These are phyloP conservation scores for Aspergillus avenaceus DNA, from an alignment of 495 filamentous ascomycete species.

Conservation along the genomic window DNA sequence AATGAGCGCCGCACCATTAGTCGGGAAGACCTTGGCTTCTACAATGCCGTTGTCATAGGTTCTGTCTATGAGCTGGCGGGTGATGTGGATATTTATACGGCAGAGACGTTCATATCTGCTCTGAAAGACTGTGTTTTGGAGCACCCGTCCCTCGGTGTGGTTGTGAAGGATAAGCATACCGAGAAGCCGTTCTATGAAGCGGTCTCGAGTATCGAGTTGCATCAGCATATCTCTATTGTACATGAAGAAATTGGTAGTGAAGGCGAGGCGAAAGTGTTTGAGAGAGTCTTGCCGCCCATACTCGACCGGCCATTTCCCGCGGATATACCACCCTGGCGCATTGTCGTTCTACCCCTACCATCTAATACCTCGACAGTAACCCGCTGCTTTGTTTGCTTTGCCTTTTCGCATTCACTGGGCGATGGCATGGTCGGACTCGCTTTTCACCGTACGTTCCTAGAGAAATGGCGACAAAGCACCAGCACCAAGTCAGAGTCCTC, in stretches of 20 bases:
- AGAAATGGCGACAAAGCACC: constrained; percentile 3
- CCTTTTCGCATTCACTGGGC: constrained; percentile 16
- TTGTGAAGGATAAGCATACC: constrained; percentile 6
- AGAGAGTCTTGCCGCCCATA: background rate
- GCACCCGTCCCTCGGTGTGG: constrained; percentile 12
- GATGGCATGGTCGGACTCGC: constrained; percentile 14
- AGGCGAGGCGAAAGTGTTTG: constrained; percentile 4
- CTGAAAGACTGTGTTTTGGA: constrained; percentile 14
- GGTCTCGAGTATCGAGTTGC: constrained; percentile 5
- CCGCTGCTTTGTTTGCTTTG: constrained; percentile 10
- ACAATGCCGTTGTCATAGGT: constrained; percentile 10
- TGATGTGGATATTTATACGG: background rate
- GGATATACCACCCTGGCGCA: constrained; percentile 12
- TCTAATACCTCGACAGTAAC: background rate
- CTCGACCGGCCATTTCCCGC: constrained; percentile 11
- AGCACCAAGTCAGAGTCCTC: background rate
- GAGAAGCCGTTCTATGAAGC: constrained; percentile 7
- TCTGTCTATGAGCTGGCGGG: constrained; percentile 9
- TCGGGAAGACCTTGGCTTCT: constrained; percentile 15
- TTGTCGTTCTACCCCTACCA: constrained; percentile 11
- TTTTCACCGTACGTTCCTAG: constrained; percentile 15
- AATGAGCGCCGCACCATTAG: constrained; percentile 15
- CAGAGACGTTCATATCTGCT: constrained; percentile 6
- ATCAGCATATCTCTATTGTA: constrained; percentile 8
- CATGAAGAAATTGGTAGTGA: background rate